phyloP scores from a whole-genome alignment of 225 moss, liverwort and hornwort species.

The Neckera pumila region DNA sequence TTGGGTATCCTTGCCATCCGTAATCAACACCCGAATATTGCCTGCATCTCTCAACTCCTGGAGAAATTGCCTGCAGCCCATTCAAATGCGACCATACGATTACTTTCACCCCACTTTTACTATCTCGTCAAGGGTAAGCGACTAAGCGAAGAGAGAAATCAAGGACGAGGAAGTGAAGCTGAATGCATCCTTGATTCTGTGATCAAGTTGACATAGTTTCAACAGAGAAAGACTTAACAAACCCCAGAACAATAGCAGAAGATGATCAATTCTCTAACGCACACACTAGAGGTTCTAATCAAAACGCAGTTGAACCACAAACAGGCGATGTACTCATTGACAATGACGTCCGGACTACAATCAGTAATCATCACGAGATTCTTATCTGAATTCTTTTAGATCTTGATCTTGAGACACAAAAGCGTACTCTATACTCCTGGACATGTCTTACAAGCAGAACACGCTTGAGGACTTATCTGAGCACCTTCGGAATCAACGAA shows the following conservation, averaged over 20 bases:
- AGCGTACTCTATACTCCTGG: not conserved
- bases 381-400: not conserved
- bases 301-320: not conserved
- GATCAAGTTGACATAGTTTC: not conserved
- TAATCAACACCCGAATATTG: constrained; percentile 62
- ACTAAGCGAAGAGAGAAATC: not conserved
- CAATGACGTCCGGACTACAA: not conserved
- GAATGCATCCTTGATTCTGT: not conserved
- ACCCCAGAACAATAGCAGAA: not conserved
- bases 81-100: not conserved
- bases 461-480: not conserved
- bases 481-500: not conserved
- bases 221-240: not conserved
- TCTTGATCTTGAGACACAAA: not conserved
- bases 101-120: not conserved
- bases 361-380: not conserved
- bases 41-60: constrained; percentile 84
- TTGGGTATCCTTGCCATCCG: constrained; percentile 58
- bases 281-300: not conserved
- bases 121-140: not conserved
- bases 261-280: not conserved
- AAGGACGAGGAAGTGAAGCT: not conserved
- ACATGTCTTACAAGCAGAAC: not conserved
- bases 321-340: not conserved
- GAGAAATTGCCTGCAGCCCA: constrained; percentile 68